Percentiles rank a stretch among this genome's conserved stretches.
Evolutionary conservation across 768 basidiomycete genomes (phyloP).

Genomic region (Leucosporidium scottii): DNA sequence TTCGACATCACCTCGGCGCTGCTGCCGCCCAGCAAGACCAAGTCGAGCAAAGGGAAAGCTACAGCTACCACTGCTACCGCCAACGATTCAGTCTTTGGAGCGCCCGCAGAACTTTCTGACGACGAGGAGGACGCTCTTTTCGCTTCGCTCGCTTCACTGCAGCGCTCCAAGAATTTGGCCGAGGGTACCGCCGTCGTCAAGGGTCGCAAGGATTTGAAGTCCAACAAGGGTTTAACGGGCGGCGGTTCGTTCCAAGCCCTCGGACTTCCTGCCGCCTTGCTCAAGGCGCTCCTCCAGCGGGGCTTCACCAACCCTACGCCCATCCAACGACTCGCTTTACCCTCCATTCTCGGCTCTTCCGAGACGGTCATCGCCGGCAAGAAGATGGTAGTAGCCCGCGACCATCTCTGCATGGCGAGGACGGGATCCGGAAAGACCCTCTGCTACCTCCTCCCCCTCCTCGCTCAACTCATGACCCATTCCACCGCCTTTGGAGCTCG

Average conservation of each 20-base stretch:
- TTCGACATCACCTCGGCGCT: conserved; percentile 31
- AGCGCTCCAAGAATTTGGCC: conserved; percentile 54
- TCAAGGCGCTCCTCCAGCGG: conserved; percentile 79
- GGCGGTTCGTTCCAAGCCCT: conserved; percentile 95
- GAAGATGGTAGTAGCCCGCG: conserved; percentile 29
- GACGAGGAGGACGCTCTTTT: conserved; percentile 28
- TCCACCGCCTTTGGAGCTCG: conserved; percentile 71
- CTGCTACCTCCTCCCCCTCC: conserved; percentile 86
- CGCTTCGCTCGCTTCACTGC: conserved; percentile 14
- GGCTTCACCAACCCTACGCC: conserved; percentile 94
- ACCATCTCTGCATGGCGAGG: conserved; percentile 64
- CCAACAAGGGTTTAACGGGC: conserved; percentile 67
- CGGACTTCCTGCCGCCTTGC: conserved; percentile 75
- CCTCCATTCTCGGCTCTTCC: conserved; percentile 70
- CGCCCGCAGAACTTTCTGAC: conserved; percentile 3
- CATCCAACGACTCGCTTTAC: conserved; percentile 85
- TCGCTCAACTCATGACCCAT: conserved; percentile 76
- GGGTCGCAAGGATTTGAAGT: conserved; percentile 54
- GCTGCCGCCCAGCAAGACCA: not conserved
- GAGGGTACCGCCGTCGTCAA: conserved; percentile 69
- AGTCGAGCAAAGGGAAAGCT: not conserved
- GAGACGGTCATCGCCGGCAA: conserved; percentile 72
- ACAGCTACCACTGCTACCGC: not conserved
- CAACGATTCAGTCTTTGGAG: not conserved
- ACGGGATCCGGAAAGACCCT: conserved; percentile 97